phyloP scores from a whole-genome alignment of 768 basidiomycete species.

The Phaffia tasmanica region DNA sequence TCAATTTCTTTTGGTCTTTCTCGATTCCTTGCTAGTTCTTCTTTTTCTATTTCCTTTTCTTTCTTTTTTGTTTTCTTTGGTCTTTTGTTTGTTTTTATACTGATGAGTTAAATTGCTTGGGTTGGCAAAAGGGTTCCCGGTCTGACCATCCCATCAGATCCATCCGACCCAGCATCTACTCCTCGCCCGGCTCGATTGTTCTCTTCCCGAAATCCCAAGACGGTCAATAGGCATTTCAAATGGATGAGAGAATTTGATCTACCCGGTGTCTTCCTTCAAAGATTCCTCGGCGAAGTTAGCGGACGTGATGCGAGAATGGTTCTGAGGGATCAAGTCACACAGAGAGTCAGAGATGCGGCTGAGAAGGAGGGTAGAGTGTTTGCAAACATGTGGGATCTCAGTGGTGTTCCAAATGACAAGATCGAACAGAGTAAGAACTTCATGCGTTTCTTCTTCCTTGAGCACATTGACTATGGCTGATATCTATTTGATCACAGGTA shows the following conservation, averaged over 20 bases:
- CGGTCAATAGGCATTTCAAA: slow-evolving; percentile 59
- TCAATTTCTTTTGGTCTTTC: background rate
- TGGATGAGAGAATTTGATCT: slow-evolving; percentile 77
- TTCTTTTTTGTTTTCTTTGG: background rate
- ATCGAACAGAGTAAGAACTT: slow-evolving; percentile 43
- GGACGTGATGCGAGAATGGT: slow-evolving; percentile 45
- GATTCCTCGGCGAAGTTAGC: slow-evolving; percentile 44
- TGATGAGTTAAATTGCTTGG: slow-evolving; percentile 43
- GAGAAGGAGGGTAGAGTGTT: slow-evolving; percentile 70
- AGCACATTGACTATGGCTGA: no score
- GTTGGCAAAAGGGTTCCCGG: slow-evolving; percentile 51
- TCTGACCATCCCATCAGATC: slow-evolving; percentile 42
- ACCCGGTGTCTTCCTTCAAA: slow-evolving; percentile 70
- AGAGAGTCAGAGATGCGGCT: slow-evolving; percentile 61
- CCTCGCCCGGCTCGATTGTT: slow-evolving; percentile 60
- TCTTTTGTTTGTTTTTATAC: no score
- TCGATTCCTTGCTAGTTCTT: background rate
- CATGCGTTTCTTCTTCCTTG: no score
- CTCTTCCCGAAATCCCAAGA: slow-evolving; percentile 63
- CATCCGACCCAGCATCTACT: slow-evolving; percentile 27
- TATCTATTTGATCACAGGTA: slow-evolving; percentile 31
- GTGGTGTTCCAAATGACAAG: slow-evolving; percentile 59
- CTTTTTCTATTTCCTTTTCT: background rate
- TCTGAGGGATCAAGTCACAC: slow-evolving; percentile 62
- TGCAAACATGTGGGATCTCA: slow-evolving; percentile 80